Evolutionary conservation across 1,284 basidiomycete species (phyloP).

Genomic region (Sporisorium scitamineum): DNA sequence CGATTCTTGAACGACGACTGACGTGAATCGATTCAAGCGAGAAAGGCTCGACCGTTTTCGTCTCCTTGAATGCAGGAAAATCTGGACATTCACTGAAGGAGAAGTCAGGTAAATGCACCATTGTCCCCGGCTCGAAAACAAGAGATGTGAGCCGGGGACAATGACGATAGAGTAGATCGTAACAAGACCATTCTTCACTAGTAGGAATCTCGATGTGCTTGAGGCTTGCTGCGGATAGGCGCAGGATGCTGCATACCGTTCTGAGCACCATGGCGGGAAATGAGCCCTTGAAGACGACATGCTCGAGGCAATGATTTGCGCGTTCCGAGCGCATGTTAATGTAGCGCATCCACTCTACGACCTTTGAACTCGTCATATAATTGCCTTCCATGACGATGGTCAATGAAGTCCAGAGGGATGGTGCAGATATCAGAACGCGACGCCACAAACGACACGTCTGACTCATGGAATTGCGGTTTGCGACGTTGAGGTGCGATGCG

Average conservation of each 20-base stretch:
- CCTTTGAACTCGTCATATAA: not conserved
- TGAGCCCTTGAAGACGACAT: not conserved
- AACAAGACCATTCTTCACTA: not conserved
- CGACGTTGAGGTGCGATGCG: constrained; percentile 7
- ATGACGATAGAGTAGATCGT: constrained; percentile 14
- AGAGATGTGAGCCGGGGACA: constrained; percentile 19
- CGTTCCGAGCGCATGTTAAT: constrained; percentile 3
- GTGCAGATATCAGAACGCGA: not conserved
- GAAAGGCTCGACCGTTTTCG: not conserved
- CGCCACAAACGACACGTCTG: constrained; percentile 26
- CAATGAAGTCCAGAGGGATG: constrained; percentile 14
- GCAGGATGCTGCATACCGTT: constrained; percentile 12
- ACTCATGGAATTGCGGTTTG: constrained; percentile 7
- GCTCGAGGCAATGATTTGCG: constrained; percentile 18
- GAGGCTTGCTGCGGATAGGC: constrained; percentile 10
- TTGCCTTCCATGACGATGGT: not conserved
- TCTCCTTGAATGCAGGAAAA: not conserved
- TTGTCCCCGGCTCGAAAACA: not conserved
- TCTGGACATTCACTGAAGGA: not conserved
- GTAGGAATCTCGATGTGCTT: constrained; percentile 12
- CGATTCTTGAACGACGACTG: not conserved
- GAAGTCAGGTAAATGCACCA: not conserved
- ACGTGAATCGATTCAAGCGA: not conserved
- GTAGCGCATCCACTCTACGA: constrained; percentile 10
- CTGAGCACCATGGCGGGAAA: constrained; percentile 4